Base-by-base conservation (phyloP, 805 yeast genomes). In the Yamadazyma tumulicola region DNA sequence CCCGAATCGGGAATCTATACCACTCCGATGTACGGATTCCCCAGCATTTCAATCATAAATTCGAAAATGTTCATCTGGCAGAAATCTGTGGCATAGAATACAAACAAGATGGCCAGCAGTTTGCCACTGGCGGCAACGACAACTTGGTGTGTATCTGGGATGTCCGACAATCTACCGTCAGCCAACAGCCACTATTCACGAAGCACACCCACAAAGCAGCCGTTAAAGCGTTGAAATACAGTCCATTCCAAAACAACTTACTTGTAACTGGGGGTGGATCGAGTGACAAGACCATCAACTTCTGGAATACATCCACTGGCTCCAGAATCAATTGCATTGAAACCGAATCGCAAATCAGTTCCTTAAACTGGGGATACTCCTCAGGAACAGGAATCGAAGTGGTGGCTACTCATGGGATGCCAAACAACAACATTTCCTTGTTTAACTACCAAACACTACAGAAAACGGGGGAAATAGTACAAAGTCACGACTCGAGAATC, bases 221-320 rank as follows among this genome's bases (percentile, higher is more conserved):
- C 0, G 96, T 91, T 4, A 93, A 93, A 60, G 97, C 97, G 1
- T 58, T 93, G 31, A 79, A 91, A 6, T 91, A 97, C 96, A 84
- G 95, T 54, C 97, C 97, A 2, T 82, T 82, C 55, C 91, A 86
- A 48, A 65, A 64, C 19, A 81, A 84, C 41, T 60, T 89, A 35
- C 68, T 91, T 34, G 97, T 97, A n/a, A 83, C 96, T 3, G 98
- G 97, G 5, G 98, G 98, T 34, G 98, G 98, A 11, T 82, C 95
- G 9, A 75, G 85, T 20, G 97, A 93, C 60, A 82, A 79, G 54
- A 75, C 81, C 30, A 85, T 91, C 39, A 91, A 91, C 60, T 86
- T 93, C 61, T 93, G 97, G 97, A 93, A 93, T 59, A 78, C 96
- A 3, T 76, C 85, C 13, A 85, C 94, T 0, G 98, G 97, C 1